Percentiles rank a stretch among this genome's conserved stretches.
Conservation (phyloP, 2,329 filamentous ascomycete genomes). For the Gnomoniopsis sp. region DNA sequence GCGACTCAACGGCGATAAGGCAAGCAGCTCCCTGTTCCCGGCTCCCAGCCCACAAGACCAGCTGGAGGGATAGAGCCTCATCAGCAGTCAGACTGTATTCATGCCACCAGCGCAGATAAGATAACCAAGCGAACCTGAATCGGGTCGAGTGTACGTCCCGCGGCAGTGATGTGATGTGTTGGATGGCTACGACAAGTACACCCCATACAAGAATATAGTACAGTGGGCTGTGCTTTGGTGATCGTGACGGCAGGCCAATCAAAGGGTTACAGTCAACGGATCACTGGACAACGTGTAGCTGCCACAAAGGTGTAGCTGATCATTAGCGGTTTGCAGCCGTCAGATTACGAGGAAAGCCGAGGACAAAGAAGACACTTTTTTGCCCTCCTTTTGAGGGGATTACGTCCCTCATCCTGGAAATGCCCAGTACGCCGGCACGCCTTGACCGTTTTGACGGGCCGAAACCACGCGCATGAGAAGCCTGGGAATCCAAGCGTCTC, state of each 20-base stretch:
- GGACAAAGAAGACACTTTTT: not conserved
- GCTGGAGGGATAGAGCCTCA: not conserved
- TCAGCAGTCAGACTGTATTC: not conserved
- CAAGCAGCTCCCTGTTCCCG: not conserved
- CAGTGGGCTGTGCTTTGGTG: not conserved
- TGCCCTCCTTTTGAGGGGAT: too few species aligned
- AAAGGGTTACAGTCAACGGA: not conserved
- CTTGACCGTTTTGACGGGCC: not conserved
- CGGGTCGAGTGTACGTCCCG: not conserved
- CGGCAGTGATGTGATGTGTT: not conserved
- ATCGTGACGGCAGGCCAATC: not conserved
- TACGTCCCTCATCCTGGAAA: too few species aligned
- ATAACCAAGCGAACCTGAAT: conserved; percentile 3
- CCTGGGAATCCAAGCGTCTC: not conserved
- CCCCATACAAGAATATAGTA: not conserved
- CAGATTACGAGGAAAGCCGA: not conserved
- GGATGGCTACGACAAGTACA: not conserved
- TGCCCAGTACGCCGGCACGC: too few species aligned
- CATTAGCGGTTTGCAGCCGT: conserved; percentile 9
- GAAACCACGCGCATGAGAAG: not conserved
- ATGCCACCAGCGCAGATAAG: conserved; percentile 6
- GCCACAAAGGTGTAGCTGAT: not conserved
- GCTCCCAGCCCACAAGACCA: not conserved
- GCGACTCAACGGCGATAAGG: conserved; percentile 4
- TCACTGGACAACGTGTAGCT: conserved; percentile 12